phyloP scores from a whole-genome alignment of 192 early-diverging fungal species.

The Gaertneriomyces sp. region DNA sequence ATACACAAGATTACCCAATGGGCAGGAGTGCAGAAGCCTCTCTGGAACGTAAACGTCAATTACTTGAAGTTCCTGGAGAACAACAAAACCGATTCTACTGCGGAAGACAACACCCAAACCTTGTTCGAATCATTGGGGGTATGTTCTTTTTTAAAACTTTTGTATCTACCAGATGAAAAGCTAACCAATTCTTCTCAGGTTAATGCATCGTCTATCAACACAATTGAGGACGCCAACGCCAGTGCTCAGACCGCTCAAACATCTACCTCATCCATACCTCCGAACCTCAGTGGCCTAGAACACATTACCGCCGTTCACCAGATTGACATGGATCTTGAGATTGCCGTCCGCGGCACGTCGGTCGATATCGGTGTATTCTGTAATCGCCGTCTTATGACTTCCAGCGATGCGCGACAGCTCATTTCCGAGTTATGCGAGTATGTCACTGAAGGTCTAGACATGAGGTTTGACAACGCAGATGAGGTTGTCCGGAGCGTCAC shows the following conservation, averaged over 20 bases:
- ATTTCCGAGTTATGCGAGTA: too few relatives aligned
- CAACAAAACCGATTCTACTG: neutral
- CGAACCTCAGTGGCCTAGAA: neutral
- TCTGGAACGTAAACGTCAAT: constrained; percentile 12
- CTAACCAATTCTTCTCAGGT: neutral
- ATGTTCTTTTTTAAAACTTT: neutral
- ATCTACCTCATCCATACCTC: neutral
- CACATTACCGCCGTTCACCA: neutral
- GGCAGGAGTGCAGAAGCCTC: neutral
- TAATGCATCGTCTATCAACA: neutral
- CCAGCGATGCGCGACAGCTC: too few relatives aligned
- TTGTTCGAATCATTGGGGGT: neutral
- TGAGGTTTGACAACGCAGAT: too few relatives aligned
- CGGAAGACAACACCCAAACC: too few relatives aligned
- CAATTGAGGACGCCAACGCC: neutral
- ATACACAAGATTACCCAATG: constrained; percentile 12
- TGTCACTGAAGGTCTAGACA: too few relatives aligned
- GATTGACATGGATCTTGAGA: constrained; percentile 16
- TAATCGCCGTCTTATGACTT: neutral
- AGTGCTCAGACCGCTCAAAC: neutral
- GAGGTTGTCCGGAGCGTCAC: too few relatives aligned
- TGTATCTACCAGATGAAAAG: neutral
- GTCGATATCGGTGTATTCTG: constrained; percentile 13
- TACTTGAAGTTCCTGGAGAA: constrained; percentile 15
- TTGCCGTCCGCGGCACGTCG: constrained; percentile 2